These are phyloP conservation scores for Pittosporum tobira DNA, from an alignment of 129 eudicot species.

Conservation along the genomic window DNA sequence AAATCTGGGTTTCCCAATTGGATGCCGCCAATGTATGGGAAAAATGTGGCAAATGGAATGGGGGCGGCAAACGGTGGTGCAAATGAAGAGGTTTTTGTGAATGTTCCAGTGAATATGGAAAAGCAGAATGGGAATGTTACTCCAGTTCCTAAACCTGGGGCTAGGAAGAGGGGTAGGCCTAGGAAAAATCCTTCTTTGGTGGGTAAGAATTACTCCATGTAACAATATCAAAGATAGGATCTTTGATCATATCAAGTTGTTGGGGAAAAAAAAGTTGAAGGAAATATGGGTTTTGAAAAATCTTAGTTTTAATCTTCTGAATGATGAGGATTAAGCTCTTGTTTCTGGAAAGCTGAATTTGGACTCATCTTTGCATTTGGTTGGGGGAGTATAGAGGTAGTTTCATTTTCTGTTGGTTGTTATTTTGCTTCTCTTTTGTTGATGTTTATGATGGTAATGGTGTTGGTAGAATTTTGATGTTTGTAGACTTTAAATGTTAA, in stretches of 20 bases:
- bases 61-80: conserved; percentile 1
- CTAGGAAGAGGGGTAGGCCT: conserved; percentile 69
- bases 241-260: too few relatives aligned
- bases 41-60: not conserved
- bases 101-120: conserved; percentile 2
- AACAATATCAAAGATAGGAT: too few relatives aligned
- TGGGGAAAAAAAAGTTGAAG: too few relatives aligned
- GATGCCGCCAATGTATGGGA: conserved; percentile 41
- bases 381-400: conserved; percentile 1
- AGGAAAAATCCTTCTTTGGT: conserved; percentile 50
- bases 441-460: not conserved
- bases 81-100: conserved; percentile 12
- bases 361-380: not conserved
- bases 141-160: conserved; percentile 20
- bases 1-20: conserved; percentile 37
- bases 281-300: too few relatives aligned
- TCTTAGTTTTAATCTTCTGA: not conserved
- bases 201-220: too few relatives aligned
- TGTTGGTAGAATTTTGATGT: not conserved
- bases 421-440: not conserved
- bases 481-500: conserved; percentile 4
- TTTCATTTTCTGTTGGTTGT: not conserved
- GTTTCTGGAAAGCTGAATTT: not conserved
- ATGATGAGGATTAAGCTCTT: not conserved
- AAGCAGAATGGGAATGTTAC: not conserved